These are phyloP conservation scores for Alternaria arbusti DNA, from an alignment of 2,329 filamentous ascomycete species.

Conservation along the genomic window DNA sequence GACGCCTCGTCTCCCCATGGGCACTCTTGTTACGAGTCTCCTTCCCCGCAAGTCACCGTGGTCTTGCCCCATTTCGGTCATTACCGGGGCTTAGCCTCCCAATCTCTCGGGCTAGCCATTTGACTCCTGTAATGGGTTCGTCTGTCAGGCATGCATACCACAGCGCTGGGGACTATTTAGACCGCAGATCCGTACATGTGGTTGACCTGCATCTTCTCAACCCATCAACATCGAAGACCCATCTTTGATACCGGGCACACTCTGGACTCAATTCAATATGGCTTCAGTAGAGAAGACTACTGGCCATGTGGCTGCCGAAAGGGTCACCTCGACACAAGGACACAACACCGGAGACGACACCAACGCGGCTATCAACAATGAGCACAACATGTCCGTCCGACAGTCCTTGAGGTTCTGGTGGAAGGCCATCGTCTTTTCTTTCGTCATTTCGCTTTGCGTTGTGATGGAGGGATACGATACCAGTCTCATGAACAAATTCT, in stretches of 20 bases:
- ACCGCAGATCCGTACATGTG: slow-evolving; percentile 4
- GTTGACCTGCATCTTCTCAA: not conserved
- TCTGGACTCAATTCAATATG: slow-evolving; percentile 9
- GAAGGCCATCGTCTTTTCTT: slow-evolving; percentile 80
- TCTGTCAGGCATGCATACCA: not conserved
- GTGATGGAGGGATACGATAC: slow-evolving; percentile 90
- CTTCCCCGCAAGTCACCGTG: slow-evolving; percentile 27
- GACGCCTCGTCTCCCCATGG: slow-evolving; percentile 27
- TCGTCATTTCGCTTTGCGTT: slow-evolving; percentile 84
- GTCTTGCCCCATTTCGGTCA: slow-evolving; percentile 17
- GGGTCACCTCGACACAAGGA: slow-evolving; percentile 17
- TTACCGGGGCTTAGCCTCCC: slow-evolving; percentile 18
- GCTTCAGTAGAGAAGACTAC: slow-evolving; percentile 21
- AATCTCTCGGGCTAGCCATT: slow-evolving; percentile 18
- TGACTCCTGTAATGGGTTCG: slow-evolving; percentile 1
- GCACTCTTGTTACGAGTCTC: slow-evolving; percentile 13
- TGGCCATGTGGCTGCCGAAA: slow-evolving; percentile 28
- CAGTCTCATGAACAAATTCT: slow-evolving; percentile 79
- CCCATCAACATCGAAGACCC: not conserved
- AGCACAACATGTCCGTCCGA: slow-evolving; percentile 60
- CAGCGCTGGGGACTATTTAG: slow-evolving; percentile 13
- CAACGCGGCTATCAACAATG: slow-evolving; percentile 46
- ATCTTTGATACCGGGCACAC: not conserved
- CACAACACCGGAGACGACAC: slow-evolving; percentile 22
- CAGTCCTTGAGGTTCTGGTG: slow-evolving; percentile 81